Evolutionary conservation across 768 basidiomycete genomes (phyloP).

Genomic region (Kockovaella imperatae): DNA sequence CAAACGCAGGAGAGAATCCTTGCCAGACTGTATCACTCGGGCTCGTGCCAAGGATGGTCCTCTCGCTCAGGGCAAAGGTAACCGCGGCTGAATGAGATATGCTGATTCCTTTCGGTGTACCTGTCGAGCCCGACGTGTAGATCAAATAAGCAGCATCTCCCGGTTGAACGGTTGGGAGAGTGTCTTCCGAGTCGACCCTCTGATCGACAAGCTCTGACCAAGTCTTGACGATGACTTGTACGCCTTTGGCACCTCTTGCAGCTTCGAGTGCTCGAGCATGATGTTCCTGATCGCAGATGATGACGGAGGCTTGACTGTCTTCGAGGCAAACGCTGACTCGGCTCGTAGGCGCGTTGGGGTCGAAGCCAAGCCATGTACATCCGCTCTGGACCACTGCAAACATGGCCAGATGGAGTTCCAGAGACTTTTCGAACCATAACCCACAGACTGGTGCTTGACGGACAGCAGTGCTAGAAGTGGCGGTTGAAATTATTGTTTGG

Average conservation of each 20-base stretch:
- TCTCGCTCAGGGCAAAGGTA: slow-evolving; percentile 1
- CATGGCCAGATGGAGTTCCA: slow-evolving; percentile 1
- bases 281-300: not conserved
- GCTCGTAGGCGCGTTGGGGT: not conserved
- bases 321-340: not conserved
- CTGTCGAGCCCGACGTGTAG: slow-evolving; percentile 1
- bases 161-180: not conserved
- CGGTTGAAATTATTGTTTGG: no score
- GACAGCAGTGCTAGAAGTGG: not conserved
- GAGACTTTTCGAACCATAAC: not conserved
- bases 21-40: not conserved
- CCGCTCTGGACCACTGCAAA: not conserved
- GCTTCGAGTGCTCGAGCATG: not conserved
- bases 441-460: not conserved
- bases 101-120: not conserved
- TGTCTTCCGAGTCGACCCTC: not conserved
- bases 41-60: not conserved
- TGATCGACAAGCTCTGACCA: no score
- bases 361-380: not conserved
- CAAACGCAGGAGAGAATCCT: slow-evolving; percentile 2
- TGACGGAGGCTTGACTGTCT: not conserved
- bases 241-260: not conserved
- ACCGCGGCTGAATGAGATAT: not conserved
- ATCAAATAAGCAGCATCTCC: slow-evolving; percentile 1
- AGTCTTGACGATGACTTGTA: no score